Evolutionary conservation across 108 stramenopile genomes (phyloP), one percentile per base, ranked within the genome.

Genomic region (Cyclostephanos invisitatus): DNA sequence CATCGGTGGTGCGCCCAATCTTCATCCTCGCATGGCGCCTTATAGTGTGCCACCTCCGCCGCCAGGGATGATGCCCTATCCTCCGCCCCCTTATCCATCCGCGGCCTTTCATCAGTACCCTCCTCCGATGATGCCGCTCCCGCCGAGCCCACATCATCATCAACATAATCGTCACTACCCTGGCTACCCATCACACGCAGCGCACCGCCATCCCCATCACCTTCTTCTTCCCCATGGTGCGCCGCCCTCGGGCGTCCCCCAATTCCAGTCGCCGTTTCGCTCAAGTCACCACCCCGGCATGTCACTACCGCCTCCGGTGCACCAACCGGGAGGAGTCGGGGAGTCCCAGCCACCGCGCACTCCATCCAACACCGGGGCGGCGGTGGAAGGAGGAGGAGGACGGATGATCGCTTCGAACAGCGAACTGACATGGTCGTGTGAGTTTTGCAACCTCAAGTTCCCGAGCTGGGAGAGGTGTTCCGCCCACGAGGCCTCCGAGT

Each of bases 371-470:
- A 18, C 53, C 10, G 44, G 44, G 15, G 44, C 14, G 12, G 15
- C 3, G 14, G 44, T 14, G 44, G 44, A 14, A 46, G 44, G 44
- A 46, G 44, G 15, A 46, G 14, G 44, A 15, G 44, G 44, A 15
- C 15, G 56, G 17, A n/a, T 10, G 29, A 28, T 44, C 15, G 17
- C 21, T 38, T 36, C 60, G 37, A 44, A 40, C 62, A 7, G 48
- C 53, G n/a, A 63, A 85, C 32, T 80, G 83, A 40, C 21, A 22
- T 94, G 91, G 93, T 86, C 91, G 10, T 91, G 91, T 53, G 91
- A 92, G 59, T 94, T 87, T 61, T 94, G 91, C 83, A 79, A 86
- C 35, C 73, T 86, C 67, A 89, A 88, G 18, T 94, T 94, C 68
- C 51, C 77, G 38, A 89, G 82, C 59, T 91, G 87, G 69, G 89